Evolutionary conservation across 192 early-diverging fungal genomes (phyloP).

Genomic region (Podila epigama): DNA sequence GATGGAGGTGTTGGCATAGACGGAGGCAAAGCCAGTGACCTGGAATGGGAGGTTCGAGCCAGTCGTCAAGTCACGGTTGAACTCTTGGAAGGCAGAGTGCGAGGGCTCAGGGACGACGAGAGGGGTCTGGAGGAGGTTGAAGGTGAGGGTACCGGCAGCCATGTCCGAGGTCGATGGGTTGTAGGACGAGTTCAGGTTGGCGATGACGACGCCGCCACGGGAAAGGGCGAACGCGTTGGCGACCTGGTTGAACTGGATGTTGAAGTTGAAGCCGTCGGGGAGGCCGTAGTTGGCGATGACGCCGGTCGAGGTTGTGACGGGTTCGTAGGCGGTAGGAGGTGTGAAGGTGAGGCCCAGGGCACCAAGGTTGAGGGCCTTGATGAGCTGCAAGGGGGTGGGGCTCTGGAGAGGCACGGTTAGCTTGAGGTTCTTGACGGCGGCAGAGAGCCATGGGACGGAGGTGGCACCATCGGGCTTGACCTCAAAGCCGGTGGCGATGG

Average conservation of each 20-base stretch:
- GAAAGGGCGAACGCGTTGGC: slow-evolving; percentile 30
- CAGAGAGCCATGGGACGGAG: slow-evolving; percentile 48
- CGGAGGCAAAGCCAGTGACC: slow-evolving; percentile 46
- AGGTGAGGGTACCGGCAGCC: slow-evolving; percentile 38
- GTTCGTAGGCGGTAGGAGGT: slow-evolving; percentile 43
- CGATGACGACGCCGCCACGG: slow-evolving; percentile 28
- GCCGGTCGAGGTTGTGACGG: slow-evolving; percentile 34
- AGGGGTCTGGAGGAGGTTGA: slow-evolving; percentile 37
- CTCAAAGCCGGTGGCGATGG: slow-evolving; percentile 49
- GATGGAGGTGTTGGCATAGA: slow-evolving; percentile 51
- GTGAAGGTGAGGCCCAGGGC: slow-evolving; percentile 50
- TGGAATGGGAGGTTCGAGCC: slow-evolving; percentile 32
- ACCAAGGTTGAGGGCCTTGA: slow-evolving; percentile 53
- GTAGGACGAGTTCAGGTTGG: slow-evolving; percentile 30
- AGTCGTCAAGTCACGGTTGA: slow-evolving; percentile 51
- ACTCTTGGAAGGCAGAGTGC: slow-evolving; percentile 47
- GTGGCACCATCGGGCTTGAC: slow-evolving; percentile 48
- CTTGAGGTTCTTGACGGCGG: slow-evolving; percentile 30
- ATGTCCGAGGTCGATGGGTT: slow-evolving; percentile 33
- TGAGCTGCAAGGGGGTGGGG: slow-evolving; percentile 35
- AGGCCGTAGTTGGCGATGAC: slow-evolving; percentile 47
- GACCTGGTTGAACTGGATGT: slow-evolving; percentile 30
- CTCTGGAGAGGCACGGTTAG: slow-evolving; percentile 47
- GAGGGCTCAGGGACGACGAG: slow-evolving; percentile 37
- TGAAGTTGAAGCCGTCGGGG: slow-evolving; percentile 59